phyloP scores from a whole-genome alignment of 441 rosid species.

The Melianthus villosus region DNA sequence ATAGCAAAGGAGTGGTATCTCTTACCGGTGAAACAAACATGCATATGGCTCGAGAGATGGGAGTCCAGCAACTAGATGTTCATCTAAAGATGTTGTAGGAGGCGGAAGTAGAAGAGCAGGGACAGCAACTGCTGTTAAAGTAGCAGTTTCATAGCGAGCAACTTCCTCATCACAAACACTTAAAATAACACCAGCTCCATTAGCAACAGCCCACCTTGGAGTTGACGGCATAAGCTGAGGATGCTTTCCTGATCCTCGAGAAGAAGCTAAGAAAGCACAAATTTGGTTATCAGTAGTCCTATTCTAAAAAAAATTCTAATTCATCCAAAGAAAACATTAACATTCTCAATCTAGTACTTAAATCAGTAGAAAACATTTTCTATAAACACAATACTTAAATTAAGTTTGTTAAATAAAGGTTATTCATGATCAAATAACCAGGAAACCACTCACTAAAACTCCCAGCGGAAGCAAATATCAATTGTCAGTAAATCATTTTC shows the following conservation, averaged over 20 bases:
- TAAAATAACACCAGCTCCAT: constrained; percentile 96
- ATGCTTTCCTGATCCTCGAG: constrained; percentile 96
- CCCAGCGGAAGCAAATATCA: too few species aligned
- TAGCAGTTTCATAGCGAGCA: constrained; percentile 88
- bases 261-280: constrained; percentile 31
- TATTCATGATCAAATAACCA: too few species aligned
- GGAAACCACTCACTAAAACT: too few species aligned
- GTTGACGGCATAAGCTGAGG: constrained; percentile 96
- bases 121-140: constrained; percentile 89
- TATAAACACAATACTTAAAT: too few species aligned
- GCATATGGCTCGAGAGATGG: constrained; percentile 99
- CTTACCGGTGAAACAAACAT: constrained; percentile 79
- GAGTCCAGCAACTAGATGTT: constrained; percentile 94
- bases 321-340: too few species aligned
- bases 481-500: too few species aligned
- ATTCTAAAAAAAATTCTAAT: too few species aligned
- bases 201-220: constrained; percentile 99
- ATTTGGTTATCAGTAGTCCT: constrained; percentile 6
- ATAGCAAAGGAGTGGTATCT: constrained; percentile 11
- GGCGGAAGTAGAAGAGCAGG: constrained; percentile 98
- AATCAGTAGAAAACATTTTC: too few species aligned
- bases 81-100: constrained; percentile 88
- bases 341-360: too few species aligned
- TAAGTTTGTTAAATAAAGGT: too few species aligned
- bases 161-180: constrained; percentile 99